These are phyloP conservation scores for Podospora appendiculata DNA, from an alignment of 495 filamentous ascomycete species.

Conservation along the genomic window DNA sequence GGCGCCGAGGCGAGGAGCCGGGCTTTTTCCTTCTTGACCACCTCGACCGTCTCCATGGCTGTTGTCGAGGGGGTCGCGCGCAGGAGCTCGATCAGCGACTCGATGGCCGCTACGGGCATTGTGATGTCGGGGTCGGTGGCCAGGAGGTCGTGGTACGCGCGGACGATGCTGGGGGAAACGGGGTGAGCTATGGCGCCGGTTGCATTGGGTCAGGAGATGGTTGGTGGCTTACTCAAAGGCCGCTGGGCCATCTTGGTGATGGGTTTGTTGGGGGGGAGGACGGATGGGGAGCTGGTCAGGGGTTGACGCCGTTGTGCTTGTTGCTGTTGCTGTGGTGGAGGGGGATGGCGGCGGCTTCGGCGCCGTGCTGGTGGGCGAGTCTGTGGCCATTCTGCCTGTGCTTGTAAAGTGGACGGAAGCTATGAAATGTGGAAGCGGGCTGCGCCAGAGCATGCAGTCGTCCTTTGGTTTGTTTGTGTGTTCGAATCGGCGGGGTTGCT, in stretches of 20 bases:
- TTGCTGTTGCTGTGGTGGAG: background rate
- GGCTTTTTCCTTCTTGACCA: slow-evolving; percentile 64
- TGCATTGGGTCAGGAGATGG: background rate
- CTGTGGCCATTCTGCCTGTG: slow-evolving; percentile 13
- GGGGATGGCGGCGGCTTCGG: background rate
- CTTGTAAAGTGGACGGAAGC: slow-evolving; percentile 6
- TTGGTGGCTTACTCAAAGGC: slow-evolving; percentile 15
- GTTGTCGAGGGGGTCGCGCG: slow-evolving; percentile 68
- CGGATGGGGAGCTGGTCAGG: background rate
- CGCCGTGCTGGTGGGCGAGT: slow-evolving; percentile 1
- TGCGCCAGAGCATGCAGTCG: slow-evolving; percentile 13
- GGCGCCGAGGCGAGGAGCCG: slow-evolving; percentile 59
- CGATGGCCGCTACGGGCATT: slow-evolving; percentile 93
- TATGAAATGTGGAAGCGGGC: slow-evolving; percentile 15
- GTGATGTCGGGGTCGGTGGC: slow-evolving; percentile 71
- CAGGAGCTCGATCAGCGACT: slow-evolving; percentile 80
- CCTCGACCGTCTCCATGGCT: slow-evolving; percentile 84
- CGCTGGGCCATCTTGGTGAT: slow-evolving; percentile 8
- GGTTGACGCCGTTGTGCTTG: background rate
- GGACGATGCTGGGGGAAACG: slow-evolving; percentile 40
- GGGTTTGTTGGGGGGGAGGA: background rate
- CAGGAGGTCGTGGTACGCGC: slow-evolving; percentile 44
- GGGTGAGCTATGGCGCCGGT: background rate
- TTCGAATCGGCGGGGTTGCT: background rate
- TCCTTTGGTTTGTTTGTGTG: background rate